Conservation (phyloP, 805 yeast genomes). For the Scheffersomyces lignosus region DNA sequence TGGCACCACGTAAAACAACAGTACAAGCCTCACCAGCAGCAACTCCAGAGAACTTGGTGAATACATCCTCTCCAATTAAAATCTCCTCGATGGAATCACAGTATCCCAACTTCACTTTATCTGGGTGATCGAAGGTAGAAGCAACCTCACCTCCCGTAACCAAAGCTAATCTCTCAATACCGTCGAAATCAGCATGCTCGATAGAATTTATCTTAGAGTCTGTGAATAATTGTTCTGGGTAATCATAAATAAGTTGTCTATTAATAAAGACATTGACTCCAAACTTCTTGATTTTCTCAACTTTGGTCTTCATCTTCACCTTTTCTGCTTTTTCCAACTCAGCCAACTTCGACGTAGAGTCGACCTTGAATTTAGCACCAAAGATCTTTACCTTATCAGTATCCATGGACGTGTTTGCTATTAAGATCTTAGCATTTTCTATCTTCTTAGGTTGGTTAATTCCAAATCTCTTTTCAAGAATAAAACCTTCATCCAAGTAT, state of each 20-base stretch:
- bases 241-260: slow-evolving; percentile 95
- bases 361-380: slow-evolving; percentile 97
- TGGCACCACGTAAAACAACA: slow-evolving; percentile 73
- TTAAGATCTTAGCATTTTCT: slow-evolving; percentile 79
- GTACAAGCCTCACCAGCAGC: slow-evolving; percentile 96
- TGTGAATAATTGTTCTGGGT: slow-evolving; percentile 93
- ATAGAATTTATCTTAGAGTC: slow-evolving; percentile 87
- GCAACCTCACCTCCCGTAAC: slow-evolving; percentile 99
- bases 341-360: slow-evolving; percentile 90
- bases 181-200: slow-evolving; percentile 98
- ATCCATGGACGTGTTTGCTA: slow-evolving; percentile 95
- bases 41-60: slow-evolving; percentile 93
- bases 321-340: slow-evolving; percentile 93
- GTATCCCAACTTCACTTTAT: slow-evolving; percentile 77
- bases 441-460: slow-evolving; percentile 88
- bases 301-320: slow-evolving; percentile 86
- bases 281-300: slow-evolving; percentile 84
- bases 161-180: slow-evolving; percentile 92
- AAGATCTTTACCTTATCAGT: slow-evolving; percentile 97
- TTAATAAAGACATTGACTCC: slow-evolving; percentile 89
- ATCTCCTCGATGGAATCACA: slow-evolving; percentile 91
- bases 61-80: slow-evolving; percentile 87
- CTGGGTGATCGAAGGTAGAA: slow-evolving; percentile 93
- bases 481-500: slow-evolving; percentile 93
- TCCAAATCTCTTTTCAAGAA: slow-evolving; percentile 88